A percentile compares a stretch with the other conserved stretches of the same genome.
Evolutionary conservation across 305 asterid species (phyloP).

Genomic region (Rubia balearica): DNA sequence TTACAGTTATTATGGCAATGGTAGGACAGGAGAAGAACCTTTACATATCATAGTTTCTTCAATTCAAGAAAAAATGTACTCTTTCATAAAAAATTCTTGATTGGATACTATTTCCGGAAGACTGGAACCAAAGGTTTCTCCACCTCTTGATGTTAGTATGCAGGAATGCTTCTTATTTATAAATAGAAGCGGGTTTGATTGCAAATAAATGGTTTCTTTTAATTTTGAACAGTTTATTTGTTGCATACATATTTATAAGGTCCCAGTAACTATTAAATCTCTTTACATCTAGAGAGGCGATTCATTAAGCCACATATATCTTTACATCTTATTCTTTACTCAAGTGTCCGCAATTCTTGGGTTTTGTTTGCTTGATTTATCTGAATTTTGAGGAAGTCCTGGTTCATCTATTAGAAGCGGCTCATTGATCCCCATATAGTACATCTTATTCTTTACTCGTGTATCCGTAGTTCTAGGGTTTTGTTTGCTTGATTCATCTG

Average conservation of each 20-base stretch:
- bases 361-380: no score
- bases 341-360: no score
- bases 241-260: slow-evolving; percentile 1
- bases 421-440: no score
- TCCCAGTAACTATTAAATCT: background rate
- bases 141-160: slow-evolving; percentile 27
- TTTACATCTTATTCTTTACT: no score
- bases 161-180: slow-evolving; percentile 23
- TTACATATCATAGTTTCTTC: slow-evolving; percentile 67
- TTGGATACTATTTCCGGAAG: slow-evolving; percentile 40
- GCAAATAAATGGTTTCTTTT: background rate
- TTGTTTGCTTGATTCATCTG: no score
- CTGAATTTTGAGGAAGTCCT: no score
- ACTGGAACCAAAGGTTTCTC: slow-evolving; percentile 59
- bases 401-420: no score
- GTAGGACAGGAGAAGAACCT: slow-evolving; percentile 62
- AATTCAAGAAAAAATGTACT: slow-evolving; percentile 82
- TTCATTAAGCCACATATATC: no score
- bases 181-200: slow-evolving; percentile 65
- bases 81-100: slow-evolving; percentile 66
- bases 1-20: no score
- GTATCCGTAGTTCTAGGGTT: no score
- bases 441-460: no score
- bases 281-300: no score
- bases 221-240: background rate